Percentiles rank a stretch among this genome's conserved stretches.
These are phyloP conservation scores for Venturia pyrina DNA, from an alignment of 2,329 filamentous ascomycete genomes.

Conservation along the genomic window DNA sequence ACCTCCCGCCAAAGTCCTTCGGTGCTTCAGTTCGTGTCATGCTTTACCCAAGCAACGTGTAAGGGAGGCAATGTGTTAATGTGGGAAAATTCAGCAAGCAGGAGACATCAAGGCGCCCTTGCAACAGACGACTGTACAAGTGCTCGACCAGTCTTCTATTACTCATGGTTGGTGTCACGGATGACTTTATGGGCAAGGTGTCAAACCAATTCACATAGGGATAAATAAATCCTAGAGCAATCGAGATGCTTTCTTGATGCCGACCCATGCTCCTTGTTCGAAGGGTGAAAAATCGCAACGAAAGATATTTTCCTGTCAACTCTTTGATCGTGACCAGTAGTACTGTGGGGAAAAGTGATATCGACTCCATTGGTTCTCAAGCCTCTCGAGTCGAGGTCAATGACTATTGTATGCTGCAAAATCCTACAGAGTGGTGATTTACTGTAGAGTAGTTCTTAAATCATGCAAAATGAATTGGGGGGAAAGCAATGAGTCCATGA, in stretches of 20 bases:
- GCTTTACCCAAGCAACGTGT: slow-evolving; percentile 97
- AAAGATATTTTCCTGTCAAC: no score
- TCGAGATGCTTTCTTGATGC: slow-evolving; percentile 2
- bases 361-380: no score
- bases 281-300: no score
- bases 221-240: slow-evolving; percentile 6
- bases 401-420: no score
- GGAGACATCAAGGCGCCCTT: neutral
- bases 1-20: slow-evolving; percentile 94
- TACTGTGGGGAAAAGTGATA: no score
- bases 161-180: slow-evolving; percentile 7
- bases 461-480: no score
- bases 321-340: no score
- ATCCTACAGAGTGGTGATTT: no score
- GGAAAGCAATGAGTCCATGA: neutral
- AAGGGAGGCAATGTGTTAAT: slow-evolving; percentile 24
- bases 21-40: slow-evolving; percentile 64
- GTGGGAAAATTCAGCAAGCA: neutral
- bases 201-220: neutral
- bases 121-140: neutral
- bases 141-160: neutral
- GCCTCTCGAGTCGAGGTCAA: no score
- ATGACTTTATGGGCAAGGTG: slow-evolving; percentile 6
- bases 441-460: no score
- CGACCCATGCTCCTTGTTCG: neutral